phyloP scores from a whole-genome alignment of 2,329 filamentous ascomycete species.

The Pseudogymnoascus verrucosus region DNA sequence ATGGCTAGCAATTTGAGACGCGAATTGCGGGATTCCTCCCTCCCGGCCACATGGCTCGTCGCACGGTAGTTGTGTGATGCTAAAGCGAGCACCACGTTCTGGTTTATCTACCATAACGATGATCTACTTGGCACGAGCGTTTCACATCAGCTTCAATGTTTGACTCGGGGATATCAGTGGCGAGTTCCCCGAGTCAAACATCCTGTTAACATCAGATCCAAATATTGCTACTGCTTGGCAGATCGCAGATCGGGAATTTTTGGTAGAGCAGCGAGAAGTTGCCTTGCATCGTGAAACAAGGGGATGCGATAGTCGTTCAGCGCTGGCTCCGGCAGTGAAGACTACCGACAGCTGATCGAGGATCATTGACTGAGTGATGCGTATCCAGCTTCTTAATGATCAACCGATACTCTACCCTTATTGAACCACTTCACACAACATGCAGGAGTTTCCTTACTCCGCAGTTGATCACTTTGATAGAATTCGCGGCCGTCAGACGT shows the following conservation, averaged over 20 bases:
- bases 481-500: not conserved
- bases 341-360: not conserved
- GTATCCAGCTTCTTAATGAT: not conserved
- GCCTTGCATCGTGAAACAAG: not conserved
- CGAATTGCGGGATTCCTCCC: not conserved
- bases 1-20: not conserved
- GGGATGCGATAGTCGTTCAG: not conserved
- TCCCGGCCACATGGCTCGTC: not conserved
- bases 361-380: not conserved
- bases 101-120: not conserved
- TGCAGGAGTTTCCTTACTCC: not conserved
- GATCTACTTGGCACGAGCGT: not conserved
- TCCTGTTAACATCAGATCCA: not conserved
- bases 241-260: not conserved
- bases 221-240: not conserved
- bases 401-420: not conserved
- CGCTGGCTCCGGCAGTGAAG: not conserved
- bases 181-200: not conserved
- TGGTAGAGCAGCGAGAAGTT: not conserved
- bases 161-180: not conserved
- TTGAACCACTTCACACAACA: not conserved
- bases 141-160: not conserved
- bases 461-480: not conserved
- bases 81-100: not conserved
- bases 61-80: not conserved